Conservation (phyloP, 352 stramenopile genomes). For the Globisporangium ultimum region DNA sequence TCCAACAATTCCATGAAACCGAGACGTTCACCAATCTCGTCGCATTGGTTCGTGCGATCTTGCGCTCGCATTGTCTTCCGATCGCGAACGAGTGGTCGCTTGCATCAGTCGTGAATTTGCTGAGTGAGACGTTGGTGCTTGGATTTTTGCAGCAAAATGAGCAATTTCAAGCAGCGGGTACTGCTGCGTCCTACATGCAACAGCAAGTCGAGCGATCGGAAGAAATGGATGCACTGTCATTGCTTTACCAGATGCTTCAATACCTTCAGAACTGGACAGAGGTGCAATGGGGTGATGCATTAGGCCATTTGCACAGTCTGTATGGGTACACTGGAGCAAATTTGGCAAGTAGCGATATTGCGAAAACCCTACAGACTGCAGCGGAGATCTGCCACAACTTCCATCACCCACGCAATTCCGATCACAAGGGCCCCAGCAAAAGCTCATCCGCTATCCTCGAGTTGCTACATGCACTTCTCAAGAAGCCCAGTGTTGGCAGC, state of each 20-base stretch:
- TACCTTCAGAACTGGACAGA: neutral
- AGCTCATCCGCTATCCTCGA: constrained; percentile 8
- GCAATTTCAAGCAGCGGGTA: neutral
- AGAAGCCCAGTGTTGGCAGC: neutral
- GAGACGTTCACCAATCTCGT: constrained; percentile 27
- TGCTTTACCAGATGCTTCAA: constrained; percentile 8
- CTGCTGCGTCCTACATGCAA: neutral
- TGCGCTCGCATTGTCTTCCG: constrained; percentile 15
- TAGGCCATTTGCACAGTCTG: neutral
- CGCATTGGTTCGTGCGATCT: constrained; percentile 24
- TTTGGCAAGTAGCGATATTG: neutral
- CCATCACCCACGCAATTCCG: neutral
- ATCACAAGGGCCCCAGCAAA: constrained; percentile 4
- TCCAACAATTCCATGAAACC: constrained; percentile 16
- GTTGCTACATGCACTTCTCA: constrained; percentile 6
- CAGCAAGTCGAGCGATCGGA: neutral
- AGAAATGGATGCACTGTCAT: neutral
- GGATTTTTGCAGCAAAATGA: constrained; percentile 18
- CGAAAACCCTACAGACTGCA: neutral
- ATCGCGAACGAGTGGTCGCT: constrained; percentile 16
- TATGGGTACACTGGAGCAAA: neutral
- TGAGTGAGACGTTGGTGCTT: constrained; percentile 27
- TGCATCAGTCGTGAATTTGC: constrained; percentile 24
- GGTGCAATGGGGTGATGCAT: constrained; percentile 2
- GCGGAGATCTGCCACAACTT: neutral